Percentiles rank a stretch among this genome's conserved stretches.
Evolutionary conservation across 257 asterid genomes (phyloP).

Genomic region (Solanum dulcamara): DNA sequence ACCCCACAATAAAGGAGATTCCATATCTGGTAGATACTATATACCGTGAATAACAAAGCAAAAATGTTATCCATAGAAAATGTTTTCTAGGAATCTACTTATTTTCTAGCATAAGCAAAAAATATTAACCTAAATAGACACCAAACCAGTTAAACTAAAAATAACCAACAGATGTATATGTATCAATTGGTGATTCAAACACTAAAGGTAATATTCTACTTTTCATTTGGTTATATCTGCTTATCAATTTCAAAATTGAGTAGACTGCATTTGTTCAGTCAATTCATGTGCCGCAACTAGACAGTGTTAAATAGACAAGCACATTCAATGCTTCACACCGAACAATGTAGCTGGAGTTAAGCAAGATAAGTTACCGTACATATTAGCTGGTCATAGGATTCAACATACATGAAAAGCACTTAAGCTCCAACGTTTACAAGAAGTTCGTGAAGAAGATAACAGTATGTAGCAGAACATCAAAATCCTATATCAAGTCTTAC

Average conservation of each 20-base stretch:
- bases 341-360: neutral
- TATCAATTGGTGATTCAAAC: neutral
- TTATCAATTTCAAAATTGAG: neutral
- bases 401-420: neutral
- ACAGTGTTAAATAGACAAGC: neutral
- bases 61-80: no score
- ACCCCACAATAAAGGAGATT: neutral
- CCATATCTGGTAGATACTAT: neutral
- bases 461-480: neutral
- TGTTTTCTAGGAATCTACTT: no score
- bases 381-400: neutral
- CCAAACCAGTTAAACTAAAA: neutral
- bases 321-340: neutral
- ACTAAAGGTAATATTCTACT: neutral
- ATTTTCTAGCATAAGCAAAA: no score
- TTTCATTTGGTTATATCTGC: neutral
- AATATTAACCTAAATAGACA: neutral
- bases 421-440: neutral
- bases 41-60: neutral
- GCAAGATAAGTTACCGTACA: neutral
- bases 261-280: neutral
- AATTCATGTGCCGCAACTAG: neutral
- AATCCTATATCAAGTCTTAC: neutral
- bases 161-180: neutral
- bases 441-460: neutral